A percentile compares a stretch with the other conserved stretches of the same genome.
These are phyloP conservation scores for Diplodia scrobiculata DNA, from an alignment of 2,329 filamentous ascomycete species.

Conservation along the genomic window DNA sequence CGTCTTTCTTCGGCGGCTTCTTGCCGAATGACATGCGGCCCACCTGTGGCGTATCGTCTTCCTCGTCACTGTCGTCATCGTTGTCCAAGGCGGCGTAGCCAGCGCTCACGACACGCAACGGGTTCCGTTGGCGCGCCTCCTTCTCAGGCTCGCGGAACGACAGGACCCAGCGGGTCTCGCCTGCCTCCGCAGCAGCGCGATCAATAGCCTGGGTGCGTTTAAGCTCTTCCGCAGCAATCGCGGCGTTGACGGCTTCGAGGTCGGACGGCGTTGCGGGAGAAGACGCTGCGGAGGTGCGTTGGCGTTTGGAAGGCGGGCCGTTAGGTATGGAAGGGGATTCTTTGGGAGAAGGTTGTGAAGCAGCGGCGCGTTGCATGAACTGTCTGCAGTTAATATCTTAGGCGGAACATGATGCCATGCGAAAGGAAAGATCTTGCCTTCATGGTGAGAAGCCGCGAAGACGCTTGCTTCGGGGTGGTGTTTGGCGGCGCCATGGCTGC, in stretches of 20 bases:
- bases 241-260: constrained; percentile 63
- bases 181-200: constrained; percentile 62
- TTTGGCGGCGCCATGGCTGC: constrained; percentile 23
- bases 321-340: constrained; percentile 55
- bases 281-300: constrained; percentile 53
- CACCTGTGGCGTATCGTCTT: constrained; percentile 37
- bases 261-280: constrained; percentile 50
- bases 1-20: constrained; percentile 45
- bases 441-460: constrained; percentile 86
- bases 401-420: neutral
- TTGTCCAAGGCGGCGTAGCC: constrained; percentile 56
- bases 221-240: constrained; percentile 67
- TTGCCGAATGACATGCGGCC: constrained; percentile 57
- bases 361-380: constrained; percentile 79
- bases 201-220: constrained; percentile 62
- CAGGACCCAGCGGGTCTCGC: constrained; percentile 76
- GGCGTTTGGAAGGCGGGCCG: constrained; percentile 63
- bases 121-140: constrained; percentile 45
- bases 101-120: constrained; percentile 60
- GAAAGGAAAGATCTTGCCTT: constrained; percentile 56
- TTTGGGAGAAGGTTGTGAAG: constrained; percentile 54
- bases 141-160: constrained; percentile 53
- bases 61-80: constrained; percentile 41
- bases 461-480: constrained; percentile 47
- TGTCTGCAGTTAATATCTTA: constrained; percentile 29